Evolutionary conservation across 2,329 filamentous ascomycete species (phyloP).

Genomic region (Orbilia ellipsospora): DNA sequence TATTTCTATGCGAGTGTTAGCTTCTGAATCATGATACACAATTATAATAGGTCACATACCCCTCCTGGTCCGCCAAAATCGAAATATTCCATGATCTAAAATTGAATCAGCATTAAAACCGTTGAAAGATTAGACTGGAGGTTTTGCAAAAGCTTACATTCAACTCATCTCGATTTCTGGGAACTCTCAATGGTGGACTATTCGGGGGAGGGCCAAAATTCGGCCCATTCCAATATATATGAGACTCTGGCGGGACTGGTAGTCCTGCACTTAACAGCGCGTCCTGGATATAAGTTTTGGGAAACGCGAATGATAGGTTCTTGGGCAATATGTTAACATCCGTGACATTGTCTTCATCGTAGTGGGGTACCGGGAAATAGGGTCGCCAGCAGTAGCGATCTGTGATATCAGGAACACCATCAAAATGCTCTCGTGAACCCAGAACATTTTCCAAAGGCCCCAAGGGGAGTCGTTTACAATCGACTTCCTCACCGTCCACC

Average conservation of each 20-base stretch:
- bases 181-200: constrained; percentile 40
- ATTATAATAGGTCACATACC: constrained; percentile 15
- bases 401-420: constrained; percentile 43
- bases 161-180: constrained; percentile 48
- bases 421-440: constrained; percentile 29
- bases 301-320: constrained; percentile 51
- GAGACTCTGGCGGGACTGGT: constrained; percentile 43
- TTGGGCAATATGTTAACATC: constrained; percentile 37
- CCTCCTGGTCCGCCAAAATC: constrained; percentile 51
- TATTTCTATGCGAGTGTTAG: constrained; percentile 31
- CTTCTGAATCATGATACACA: neutral
- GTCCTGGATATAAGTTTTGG: constrained; percentile 50
- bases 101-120: constrained; percentile 12
- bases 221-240: constrained; percentile 49
- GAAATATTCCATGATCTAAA: constrained; percentile 53
- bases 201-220: constrained; percentile 45
- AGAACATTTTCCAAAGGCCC: constrained; percentile 26
- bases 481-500: constrained; percentile 38
- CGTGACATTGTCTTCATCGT: constrained; percentile 38
- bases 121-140: neutral
- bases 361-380: constrained; percentile 47
- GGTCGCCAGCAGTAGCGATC: constrained; percentile 53
- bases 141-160: constrained; percentile 28
- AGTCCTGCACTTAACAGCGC: constrained; percentile 35
- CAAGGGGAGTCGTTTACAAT: constrained; percentile 43